Evolutionary conservation across 2,329 filamentous ascomycete species (phyloP), one percentile per base, ranked within the genome.

Genomic region (Colletotrichum siamense): DNA sequence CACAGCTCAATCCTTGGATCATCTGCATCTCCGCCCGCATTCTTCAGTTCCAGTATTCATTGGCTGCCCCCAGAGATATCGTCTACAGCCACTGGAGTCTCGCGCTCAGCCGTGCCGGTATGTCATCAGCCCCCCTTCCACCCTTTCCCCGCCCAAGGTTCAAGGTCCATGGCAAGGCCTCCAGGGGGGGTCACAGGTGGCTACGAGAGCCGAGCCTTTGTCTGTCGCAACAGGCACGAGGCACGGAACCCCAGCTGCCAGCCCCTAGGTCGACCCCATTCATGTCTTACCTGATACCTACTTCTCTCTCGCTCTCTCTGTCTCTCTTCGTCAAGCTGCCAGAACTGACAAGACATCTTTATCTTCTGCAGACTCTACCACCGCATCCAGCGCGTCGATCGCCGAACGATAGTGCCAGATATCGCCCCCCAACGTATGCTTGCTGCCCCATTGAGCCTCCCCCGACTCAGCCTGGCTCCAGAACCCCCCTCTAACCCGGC

Each of bases 21-120:
- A 77, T 73, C 76, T 72, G 69, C 77, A 83, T 84, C 84, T 83
- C 82, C 81, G 78, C 81, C 81, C 81, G 82, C 81, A 82, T 83
- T 82, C 79, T 84, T 86, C 82, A 82, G 82, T 81, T 76, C 78
- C 82, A 85, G 82, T 85, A 86, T 85, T 79, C 81, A 82, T 86
- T 85, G 83, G 81, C 79, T 81, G 76, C 80, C 82, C 44, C 80
- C 80, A 84, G 81, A 82, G 79, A 81, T 83, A 83, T 82, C 76
- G 79, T 79, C 79, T 34, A 26, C 55, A 59, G 18, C 77, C 30
- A 59, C 32, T 34, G 49, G 22, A 52, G 76, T 78, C 77, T 79
- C 79, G 81, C 82, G 79, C 80, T 80, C 85, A 79, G 80, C 84
- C 81, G 78, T 84, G 84, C 78, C 79, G 81, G 81, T 85, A 82